Base-by-base conservation (phyloP, 148 eudicot species). In the Chenopodium suecicum region DNA sequence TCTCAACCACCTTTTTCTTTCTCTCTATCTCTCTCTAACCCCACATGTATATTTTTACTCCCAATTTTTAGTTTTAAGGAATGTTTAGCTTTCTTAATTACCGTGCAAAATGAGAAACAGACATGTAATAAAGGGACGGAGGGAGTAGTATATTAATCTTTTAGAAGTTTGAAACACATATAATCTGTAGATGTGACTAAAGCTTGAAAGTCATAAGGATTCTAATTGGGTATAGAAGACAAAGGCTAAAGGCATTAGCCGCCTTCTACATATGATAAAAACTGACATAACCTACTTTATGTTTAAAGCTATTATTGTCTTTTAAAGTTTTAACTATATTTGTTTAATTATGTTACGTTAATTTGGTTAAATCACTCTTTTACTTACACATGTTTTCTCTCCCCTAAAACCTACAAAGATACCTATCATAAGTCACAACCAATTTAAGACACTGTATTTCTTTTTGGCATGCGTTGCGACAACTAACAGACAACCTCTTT, bases 391-490 rank as follows among this genome's bases (percentile, higher is more conserved):
- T 11, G 31, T 29, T 67, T 25, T 67, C 37, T 9, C 37, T 29
- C 70, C 31, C 9, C 16, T 25, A 67, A 56, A 29, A 13, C 37
- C 32, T 66, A 25, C 29, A 14, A 41, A 41, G 44, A 41, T 41
- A 7, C 13, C 70, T 2, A 4, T 56, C 75, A 72, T 31, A n/a
- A 48, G 34, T 47, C 76, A 73, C 3, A 29, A 31, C 75, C 16
- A 50, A 50, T 50, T 50, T 50, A 50, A 50, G 54, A 50, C 54
- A 50, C 54, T 50, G 52, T 48, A 9, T 14, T 76, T 52, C 58
- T 48, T 79, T 80, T 52, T 70, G 23, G 89, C 91, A 88, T 85
- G 91, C 92, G 50, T 83, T 78, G 81, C 83, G 88, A 82, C 88
- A 88, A 80, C 83, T 80, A 34, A 41, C 83, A 83, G 85, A 88